Conservation (phyloP, 2,329 filamentous ascomycete species). For the Macroventuria anomochaeta region DNA sequence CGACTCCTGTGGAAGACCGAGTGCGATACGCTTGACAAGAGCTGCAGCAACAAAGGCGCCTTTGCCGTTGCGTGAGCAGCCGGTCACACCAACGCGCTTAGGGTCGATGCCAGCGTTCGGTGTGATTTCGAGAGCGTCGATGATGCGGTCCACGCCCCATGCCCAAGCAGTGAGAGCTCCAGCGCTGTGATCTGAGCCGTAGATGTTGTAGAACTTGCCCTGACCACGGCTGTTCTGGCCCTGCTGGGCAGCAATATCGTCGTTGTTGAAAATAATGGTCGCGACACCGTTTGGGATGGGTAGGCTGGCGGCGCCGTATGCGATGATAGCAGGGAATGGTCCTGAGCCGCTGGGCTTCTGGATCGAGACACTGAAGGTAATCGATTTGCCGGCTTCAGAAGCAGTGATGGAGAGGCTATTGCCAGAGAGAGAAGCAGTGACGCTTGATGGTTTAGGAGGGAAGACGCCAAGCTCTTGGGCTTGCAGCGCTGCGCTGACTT, state of each 20-base stretch:
- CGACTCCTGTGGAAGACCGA: constrained; percentile 68
- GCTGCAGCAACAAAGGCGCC: constrained; percentile 68
- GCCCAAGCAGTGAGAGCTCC: constrained; percentile 68
- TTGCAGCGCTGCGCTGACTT: constrained; percentile 46
- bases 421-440: constrained; percentile 42
- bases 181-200: constrained; percentile 62
- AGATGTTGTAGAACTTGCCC: constrained; percentile 66
- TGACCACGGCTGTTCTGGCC: constrained; percentile 57
- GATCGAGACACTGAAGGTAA: constrained; percentile 48
- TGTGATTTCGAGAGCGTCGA: constrained; percentile 63
- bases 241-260: constrained; percentile 61
- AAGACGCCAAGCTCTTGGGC: constrained; percentile 48
- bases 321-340: constrained; percentile 65
- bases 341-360: constrained; percentile 52
- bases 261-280: constrained; percentile 66
- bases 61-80: constrained; percentile 70
- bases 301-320: constrained; percentile 61
- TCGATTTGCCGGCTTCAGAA: constrained; percentile 43
- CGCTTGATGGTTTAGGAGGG: constrained; percentile 44
- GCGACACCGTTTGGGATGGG: constrained; percentile 63
- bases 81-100: constrained; percentile 60
- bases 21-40: constrained; percentile 63
- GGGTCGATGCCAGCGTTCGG: constrained; percentile 55
- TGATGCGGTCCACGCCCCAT: constrained; percentile 66
- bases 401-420: constrained; percentile 46